Conservation (phyloP, 1,139 yeast genomes). For the Hyphopichia buzzinii region DNA sequence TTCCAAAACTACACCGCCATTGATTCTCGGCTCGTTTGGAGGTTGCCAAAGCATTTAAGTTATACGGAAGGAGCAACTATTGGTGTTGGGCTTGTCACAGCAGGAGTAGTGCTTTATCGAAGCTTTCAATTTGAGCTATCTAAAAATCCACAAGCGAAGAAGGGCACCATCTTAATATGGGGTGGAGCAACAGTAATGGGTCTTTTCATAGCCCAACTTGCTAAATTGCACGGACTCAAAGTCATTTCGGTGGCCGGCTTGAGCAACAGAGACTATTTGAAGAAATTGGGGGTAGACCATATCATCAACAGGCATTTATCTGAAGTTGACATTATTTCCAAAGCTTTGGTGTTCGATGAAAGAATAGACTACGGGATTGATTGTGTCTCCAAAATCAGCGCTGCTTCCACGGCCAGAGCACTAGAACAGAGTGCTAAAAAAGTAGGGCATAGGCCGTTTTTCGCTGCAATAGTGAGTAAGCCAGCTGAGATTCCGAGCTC, state of each 20-base stretch:
- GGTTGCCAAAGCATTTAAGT: conserved; percentile 26
- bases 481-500: conserved; percentile 25
- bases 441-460: conserved; percentile 10
- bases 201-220: conserved; percentile 38
- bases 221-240: conserved; percentile 35
- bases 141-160: conserved; percentile 4
- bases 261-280: conserved; percentile 29
- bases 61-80: conserved; percentile 43
- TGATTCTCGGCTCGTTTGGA: conserved; percentile 45
- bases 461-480: conserved; percentile 40
- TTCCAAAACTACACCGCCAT: conserved; percentile 46
- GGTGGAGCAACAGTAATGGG: conserved; percentile 52
- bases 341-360: conserved; percentile 12
- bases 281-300: conserved; percentile 36
- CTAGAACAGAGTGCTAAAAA: conserved; percentile 14
- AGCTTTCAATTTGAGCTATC: conserved; percentile 22
- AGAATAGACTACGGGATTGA: conserved; percentile 38
- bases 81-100: conserved; percentile 49
- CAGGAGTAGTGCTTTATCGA: conserved; percentile 36
- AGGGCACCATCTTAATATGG: conserved; percentile 37
- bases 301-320: conserved; percentile 34
- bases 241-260: conserved; percentile 41
- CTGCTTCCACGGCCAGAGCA: conserved; percentile 26
- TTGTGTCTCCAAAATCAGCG: conserved; percentile 43
- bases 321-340: conserved; percentile 17